These are phyloP conservation scores for Cenchrus americanus DNA, from an alignment of 176 grass and related monocot genomes.

Conservation along the genomic window DNA sequence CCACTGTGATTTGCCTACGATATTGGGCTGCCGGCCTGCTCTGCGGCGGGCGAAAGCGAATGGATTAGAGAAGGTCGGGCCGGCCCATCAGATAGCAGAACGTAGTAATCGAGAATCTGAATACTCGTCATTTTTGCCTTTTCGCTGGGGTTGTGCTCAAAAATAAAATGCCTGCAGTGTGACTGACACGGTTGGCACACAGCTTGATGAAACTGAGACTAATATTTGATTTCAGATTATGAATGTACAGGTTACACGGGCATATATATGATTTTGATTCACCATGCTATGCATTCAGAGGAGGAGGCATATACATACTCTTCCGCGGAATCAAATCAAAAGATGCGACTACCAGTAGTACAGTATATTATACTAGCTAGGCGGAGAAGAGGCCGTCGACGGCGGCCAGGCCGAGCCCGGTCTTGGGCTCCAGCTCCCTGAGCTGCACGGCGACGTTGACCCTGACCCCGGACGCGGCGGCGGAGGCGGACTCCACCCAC, in stretches of 20 bases:
- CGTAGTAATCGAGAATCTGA: no score
- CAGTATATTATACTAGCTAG: slow-evolving; percentile 32
- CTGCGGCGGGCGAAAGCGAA: neutral
- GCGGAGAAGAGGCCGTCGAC: slow-evolving; percentile 75
- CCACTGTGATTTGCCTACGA: neutral
- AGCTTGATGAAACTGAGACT: neutral
- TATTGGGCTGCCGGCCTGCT: neutral
- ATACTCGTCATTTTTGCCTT: no score
- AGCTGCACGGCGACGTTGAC: slow-evolving; percentile 40
- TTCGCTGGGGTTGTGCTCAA: no score
- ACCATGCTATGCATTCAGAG: neutral
- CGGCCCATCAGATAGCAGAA: neutral
- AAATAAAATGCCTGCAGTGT: no score
- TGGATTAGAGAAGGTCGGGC: neutral
- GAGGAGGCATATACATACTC: neutral
- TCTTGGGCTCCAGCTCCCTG: slow-evolving; percentile 54
- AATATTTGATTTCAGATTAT: neutral
- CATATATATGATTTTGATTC: neutral
- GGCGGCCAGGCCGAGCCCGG: slow-evolving; percentile 37
- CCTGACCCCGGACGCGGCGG: slow-evolving; percentile 39
- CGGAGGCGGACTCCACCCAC: slow-evolving; percentile 42
- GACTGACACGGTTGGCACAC: neutral
- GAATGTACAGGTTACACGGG: neutral
- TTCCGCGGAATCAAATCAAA: neutral
- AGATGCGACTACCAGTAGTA: neutral